phyloP scores from a whole-genome alignment of 176 grass and related monocot genomes.

The Raddia guianensis region DNA sequence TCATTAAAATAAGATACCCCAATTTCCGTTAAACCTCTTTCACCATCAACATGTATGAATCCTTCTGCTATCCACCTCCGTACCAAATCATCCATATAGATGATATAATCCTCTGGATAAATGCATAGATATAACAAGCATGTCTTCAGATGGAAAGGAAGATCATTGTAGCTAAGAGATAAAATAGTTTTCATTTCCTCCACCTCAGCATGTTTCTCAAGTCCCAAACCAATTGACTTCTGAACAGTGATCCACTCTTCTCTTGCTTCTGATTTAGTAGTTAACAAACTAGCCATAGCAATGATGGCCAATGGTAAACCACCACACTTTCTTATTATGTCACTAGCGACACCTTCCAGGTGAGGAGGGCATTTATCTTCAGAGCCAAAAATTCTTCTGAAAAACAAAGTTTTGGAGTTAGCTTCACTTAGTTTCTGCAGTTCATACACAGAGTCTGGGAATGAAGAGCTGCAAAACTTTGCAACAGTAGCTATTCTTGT shows the following conservation, averaged over 20 bases:
- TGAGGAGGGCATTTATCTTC: constrained; percentile 5
- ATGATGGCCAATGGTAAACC: too few species aligned
- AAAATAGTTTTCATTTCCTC: too few species aligned
- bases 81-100: constrained; percentile 22
- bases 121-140: not conserved
- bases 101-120: constrained; percentile 33
- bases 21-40: not conserved
- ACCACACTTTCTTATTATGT: too few species aligned
- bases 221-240: too few species aligned
- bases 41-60: constrained; percentile 8
- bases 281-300: too few species aligned
- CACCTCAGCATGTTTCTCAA: too few species aligned
- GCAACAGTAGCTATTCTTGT: constrained; percentile 31
- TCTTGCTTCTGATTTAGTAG: too few species aligned
- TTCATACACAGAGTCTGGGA: constrained; percentile 5
- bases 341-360: not conserved
- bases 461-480: constrained; percentile 11
- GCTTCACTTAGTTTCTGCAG: constrained; percentile 17
- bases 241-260: too few species aligned
- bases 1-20: constrained; percentile 42
- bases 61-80: constrained; percentile 42
- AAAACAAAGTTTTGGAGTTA: constrained; percentile 27
- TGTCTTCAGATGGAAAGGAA: too few species aligned
- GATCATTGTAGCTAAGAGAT: too few species aligned
- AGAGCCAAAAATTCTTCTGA: not conserved